Evolutionary conservation across 768 basidiomycete genomes (phyloP), one percentile per base, ranked within the genome.

Genomic region (Hemileccinum rubropunctum): DNA sequence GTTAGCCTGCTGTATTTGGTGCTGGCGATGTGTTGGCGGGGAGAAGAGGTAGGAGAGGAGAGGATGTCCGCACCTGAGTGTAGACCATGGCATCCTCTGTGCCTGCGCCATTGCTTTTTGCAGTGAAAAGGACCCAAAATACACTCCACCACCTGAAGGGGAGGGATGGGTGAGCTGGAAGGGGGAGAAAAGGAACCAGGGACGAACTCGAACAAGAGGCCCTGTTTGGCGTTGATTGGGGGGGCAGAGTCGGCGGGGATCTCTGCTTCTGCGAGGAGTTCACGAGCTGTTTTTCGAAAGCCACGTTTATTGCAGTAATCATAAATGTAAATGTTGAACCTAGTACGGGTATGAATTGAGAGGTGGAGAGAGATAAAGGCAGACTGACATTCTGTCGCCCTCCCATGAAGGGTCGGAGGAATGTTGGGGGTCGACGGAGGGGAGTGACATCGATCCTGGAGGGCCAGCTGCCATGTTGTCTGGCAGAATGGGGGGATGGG

Each of bases 281-380:
- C 81, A 30, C 67, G 72, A 11, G 88, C 88, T 1, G 89, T 88
- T 64, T 84, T 87, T 59, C 67, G 71, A 58, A 82, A 91, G 47
- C 88, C 88, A 45, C 88, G 83, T 69, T 91, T 91, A 61, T 64
- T 71, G 71, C 89, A 91, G 61, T 91, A 91, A 72, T 91, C 89
- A 63, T 86, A 79, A 58, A 91, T 91, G 71, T 91, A 91, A 63
- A 91, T 88, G 70, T 91, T 90, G 68, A 91, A 91, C 88, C 88
- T 91, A 68, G 48, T 15, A 53, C 42, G 38, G 52, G 47, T n/a
- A 53, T 51, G 47, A 53, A 52, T 6, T 6, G 39, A 30, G 33
- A 1, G 38, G 20, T 26, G 33, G 28, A 46, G 46, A 35, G 47
- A 54, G 45, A 51, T 32, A 18, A 46, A 43, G 39, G 26, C 45